These are phyloP conservation scores for Trichosporon inkin DNA, from an alignment of 1,284 basidiomycete genomes.

Conservation along the genomic window DNA sequence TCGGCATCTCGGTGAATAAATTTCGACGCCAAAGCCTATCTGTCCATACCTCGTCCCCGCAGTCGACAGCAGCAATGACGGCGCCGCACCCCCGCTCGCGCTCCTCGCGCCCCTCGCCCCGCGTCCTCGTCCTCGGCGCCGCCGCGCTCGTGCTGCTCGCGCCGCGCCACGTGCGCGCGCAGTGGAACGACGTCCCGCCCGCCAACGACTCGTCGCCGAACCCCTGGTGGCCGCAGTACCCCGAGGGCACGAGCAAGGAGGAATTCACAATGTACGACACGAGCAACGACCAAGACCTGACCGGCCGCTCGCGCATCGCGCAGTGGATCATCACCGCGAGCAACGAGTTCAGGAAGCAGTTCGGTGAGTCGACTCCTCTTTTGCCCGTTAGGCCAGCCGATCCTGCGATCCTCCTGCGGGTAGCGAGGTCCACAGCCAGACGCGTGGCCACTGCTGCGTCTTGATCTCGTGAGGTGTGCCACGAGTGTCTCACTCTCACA, in stretches of 20 bases:
- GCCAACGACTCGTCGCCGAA: slow-evolving; percentile 14
- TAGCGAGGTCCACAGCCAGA: no score
- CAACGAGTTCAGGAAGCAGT: slow-evolving; percentile 18
- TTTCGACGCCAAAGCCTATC: no score
- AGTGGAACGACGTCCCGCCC: slow-evolving; percentile 14
- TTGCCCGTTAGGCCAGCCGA: no score
- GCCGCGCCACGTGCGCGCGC: not conserved
- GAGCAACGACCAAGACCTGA: slow-evolving; percentile 13
- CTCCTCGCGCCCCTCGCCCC: no score
- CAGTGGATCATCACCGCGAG: slow-evolving; percentile 17
- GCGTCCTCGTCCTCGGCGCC: not conserved
- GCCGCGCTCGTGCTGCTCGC: not conserved
- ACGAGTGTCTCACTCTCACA: no score
- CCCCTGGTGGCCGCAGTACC: slow-evolving; percentile 22
- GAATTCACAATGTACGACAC: slow-evolving; percentile 14
- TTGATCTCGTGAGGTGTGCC: not conserved
- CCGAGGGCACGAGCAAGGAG: not conserved
- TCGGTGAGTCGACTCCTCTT: slow-evolving; percentile 13
- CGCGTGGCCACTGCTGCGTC: not conserved
- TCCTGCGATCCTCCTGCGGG: no score
- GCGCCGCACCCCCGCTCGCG: no score
- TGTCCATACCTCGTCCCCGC: no score
- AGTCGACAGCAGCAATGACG: no score
- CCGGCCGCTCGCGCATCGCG: slow-evolving; percentile 13
- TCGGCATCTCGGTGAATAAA: no score